Evolutionary conservation across 768 basidiomycete species (phyloP).

Genomic region (Tricholoma sp.): DNA sequence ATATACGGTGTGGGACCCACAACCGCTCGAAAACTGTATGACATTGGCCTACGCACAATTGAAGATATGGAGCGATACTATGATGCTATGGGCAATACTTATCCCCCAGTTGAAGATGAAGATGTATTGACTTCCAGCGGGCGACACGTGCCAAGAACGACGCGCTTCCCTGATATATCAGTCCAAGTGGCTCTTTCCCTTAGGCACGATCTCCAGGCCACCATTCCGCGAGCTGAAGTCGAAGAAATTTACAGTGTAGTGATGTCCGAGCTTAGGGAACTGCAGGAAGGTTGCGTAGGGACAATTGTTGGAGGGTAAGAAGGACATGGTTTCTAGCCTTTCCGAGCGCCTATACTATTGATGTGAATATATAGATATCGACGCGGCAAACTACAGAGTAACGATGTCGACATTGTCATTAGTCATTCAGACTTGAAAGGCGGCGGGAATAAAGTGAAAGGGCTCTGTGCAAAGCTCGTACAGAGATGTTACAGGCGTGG

Average conservation of each 20-base stretch:
- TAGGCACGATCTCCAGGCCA: constrained; percentile 45
- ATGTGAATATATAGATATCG: constrained; percentile 53
- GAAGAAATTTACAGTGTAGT: constrained; percentile 70
- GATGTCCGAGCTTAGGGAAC: constrained; percentile 54
- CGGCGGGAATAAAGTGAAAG: constrained; percentile 47
- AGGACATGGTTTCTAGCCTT: not conserved
- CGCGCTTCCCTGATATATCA: constrained; percentile 28
- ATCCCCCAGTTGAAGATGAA: constrained; percentile 6
- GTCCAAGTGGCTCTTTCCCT: constrained; percentile 59
- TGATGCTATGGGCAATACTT: constrained; percentile 26
- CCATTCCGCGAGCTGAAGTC: constrained; percentile 70
- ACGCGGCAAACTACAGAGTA: constrained; percentile 74
- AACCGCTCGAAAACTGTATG: constrained; percentile 64
- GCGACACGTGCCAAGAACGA: constrained; percentile 8
- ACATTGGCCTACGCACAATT: constrained; percentile 59
- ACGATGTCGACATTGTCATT: constrained; percentile 89
- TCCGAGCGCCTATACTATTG: too few relatives aligned
- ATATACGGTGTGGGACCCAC: constrained; percentile 72
- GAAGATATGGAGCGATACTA: constrained; percentile 68
- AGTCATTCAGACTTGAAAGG: constrained; percentile 53
- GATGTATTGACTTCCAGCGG: constrained; percentile 32
- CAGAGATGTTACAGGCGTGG: constrained; percentile 52
- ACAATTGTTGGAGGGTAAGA: constrained; percentile 81
- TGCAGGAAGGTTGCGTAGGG: constrained; percentile 65
- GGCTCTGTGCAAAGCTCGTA: constrained; percentile 58